Base-by-base conservation (phyloP, 2,329 filamentous ascomycete species). In the Pezicula neosporulosa region DNA sequence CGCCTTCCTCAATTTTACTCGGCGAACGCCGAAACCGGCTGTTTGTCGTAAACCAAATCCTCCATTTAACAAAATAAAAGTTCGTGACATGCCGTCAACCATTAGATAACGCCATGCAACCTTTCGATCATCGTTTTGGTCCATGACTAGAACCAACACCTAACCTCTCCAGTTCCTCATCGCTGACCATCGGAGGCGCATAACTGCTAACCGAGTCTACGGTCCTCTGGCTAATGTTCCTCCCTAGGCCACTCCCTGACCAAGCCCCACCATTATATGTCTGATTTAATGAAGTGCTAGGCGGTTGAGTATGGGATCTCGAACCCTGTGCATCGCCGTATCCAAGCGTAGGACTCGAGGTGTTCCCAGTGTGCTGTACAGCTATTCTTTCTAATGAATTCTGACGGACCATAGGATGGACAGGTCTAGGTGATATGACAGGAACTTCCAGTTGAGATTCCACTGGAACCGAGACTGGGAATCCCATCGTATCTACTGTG, bases 401-500 rank as follows among this genome's bases (percentile, higher is more conserved):
- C 47, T 60, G 53, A 8, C 54, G 52, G 6, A 53, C 47, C 13
- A 50, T 39, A 13, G 53, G 52, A 46, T 50, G 56, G 24, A 49
- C 12, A 6, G 57, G 57, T 19, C 24, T 50, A 10, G 57, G 57
- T 10, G 58, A 41, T 9, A 50, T 28, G 12, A 56, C 48, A 5
- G 53, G 38, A 5, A 28, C 46, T 16, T 47, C 49, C 30, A 44
- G 13, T 39, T 28, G 49, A 21, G 45, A 42, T 41, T 44, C 36
- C 39, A 52, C n/a, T 28, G 42, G 42, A 9, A 44, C 24, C 6
- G 58, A 53, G 13, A 59, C 50, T 5, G 59, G 57, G 37, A 59
- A 59, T 5, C 56, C 57, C 59, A 62, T 62, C 4, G 59, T 62
- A 28, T 62, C 59, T 51, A 44, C 27, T 15, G 42, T 44, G 28